These are phyloP conservation scores for Nannochloropsis granulata DNA, from an alignment of 108 stramenopile genomes.

Conservation along the genomic window DNA sequence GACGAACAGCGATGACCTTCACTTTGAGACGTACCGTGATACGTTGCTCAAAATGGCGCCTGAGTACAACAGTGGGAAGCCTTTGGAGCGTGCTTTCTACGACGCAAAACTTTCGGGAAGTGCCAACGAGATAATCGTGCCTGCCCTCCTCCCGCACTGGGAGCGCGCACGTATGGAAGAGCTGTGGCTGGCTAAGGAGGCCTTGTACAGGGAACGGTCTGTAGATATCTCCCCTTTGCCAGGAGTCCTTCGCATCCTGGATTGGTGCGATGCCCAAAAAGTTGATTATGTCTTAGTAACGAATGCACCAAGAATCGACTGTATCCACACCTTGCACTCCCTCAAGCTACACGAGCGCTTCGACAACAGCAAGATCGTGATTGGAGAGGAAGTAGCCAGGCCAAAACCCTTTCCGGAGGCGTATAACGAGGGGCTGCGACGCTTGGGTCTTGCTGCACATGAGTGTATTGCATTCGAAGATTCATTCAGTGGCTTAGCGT, in stretches of 20 bases:
- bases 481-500: constrained; percentile 4
- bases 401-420: constrained; percentile 30
- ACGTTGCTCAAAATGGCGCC: constrained; percentile 16
- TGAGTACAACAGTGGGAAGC: not conserved
- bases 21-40: constrained; percentile 32
- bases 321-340: constrained; percentile 15
- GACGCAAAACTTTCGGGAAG: constrained; percentile 19
- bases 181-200: constrained; percentile 20
- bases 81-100: constrained; percentile 10
- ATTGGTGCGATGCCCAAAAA: not conserved
- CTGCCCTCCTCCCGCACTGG: constrained; percentile 16
- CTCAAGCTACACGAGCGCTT: constrained; percentile 22
- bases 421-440: constrained; percentile 21
- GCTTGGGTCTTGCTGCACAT: constrained; percentile 14
- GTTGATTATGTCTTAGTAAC: constrained; percentile 24
- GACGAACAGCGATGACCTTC: constrained; percentile 24
- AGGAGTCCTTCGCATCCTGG: constrained; percentile 5
- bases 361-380: constrained; percentile 12
- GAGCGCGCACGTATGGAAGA: not conserved
- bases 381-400: constrained; percentile 25
- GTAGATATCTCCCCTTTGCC: constrained; percentile 8
- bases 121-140: constrained; percentile 16
- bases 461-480: constrained; percentile 33
- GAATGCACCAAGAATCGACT: constrained; percentile 27
- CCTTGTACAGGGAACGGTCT: constrained; percentile 2